Conservation (phyloP, 2,329 filamentous ascomycete species). For the Microdochium bolleyi region DNA sequence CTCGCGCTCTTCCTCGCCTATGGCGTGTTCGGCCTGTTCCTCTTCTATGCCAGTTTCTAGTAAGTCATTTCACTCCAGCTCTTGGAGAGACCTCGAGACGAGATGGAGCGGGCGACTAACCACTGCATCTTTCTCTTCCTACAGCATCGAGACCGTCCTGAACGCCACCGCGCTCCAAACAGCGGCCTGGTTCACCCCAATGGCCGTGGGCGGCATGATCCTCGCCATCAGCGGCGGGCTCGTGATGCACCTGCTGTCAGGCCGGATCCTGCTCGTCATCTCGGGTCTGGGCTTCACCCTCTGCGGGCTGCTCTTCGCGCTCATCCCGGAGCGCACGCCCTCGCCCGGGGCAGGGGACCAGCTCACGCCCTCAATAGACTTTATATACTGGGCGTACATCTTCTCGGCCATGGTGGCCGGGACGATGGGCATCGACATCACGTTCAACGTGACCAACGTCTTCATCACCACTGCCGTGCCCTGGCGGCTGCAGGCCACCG, state of each 20-base stretch:
- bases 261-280: slow-evolving; percentile 53
- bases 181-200: slow-evolving; percentile 61
- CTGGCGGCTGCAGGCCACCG: slow-evolving; percentile 58
- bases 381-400: slow-evolving; percentile 63
- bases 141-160: slow-evolving; percentile 53
- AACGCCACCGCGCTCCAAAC: slow-evolving; percentile 51
- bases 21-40: slow-evolving; percentile 58
- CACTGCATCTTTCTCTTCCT: slow-evolving; percentile 29
- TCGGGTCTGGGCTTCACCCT: slow-evolving; percentile 52
- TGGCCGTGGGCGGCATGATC: slow-evolving; percentile 60
- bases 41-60: slow-evolving; percentile 56
- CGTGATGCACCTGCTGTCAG: slow-evolving; percentile 58
- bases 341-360: slow-evolving; percentile 17
- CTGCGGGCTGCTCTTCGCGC: slow-evolving; percentile 53
- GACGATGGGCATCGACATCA: slow-evolving; percentile 68
- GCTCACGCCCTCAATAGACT: slow-evolving; percentile 18
- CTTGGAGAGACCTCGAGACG: background rate
- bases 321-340: slow-evolving; percentile 46
- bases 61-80: slow-evolving; percentile 9
- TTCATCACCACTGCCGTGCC: slow-evolving; percentile 71
- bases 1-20: slow-evolving; percentile 58
- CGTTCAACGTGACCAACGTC: slow-evolving; percentile 67
- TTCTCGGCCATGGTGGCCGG: slow-evolving; percentile 63
- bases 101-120: slow-evolving; percentile 28
- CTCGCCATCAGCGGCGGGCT: slow-evolving; percentile 56